Base-by-base conservation (phyloP, 306 rosid genomes). In the Rubus parviflorus region DNA sequence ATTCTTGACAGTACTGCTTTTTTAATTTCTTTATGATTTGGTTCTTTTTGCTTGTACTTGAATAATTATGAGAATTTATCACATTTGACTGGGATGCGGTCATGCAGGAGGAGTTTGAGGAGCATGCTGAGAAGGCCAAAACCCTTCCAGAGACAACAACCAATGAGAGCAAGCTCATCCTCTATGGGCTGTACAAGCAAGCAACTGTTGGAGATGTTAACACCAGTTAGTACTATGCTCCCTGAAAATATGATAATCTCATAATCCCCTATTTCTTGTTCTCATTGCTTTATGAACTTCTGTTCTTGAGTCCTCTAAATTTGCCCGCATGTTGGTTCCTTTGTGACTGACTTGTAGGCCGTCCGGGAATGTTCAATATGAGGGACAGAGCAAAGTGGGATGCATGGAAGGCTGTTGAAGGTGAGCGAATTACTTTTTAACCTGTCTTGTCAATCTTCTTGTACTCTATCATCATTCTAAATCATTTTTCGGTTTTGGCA, bases 401-500 rank as follows among this genome's bases (percentile, higher is more conserved):
- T 91, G 99, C 99, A 73, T 95, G 99, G 98, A 92, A 95, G 87
- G 88, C 90, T 60, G 92, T 86, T 87, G 97, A 95, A 87, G 98
- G 98, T 95, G 79, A 66, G 9, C n/a, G 15, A 35, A 9, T 57
- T 14, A 16, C 11, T 25, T 38, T 19, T 6, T 49, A 61, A 16
- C 60, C 5, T 22, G n/a, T 64, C 23, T 42, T 60, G 49, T 70
- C 11, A 4, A 68, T n/a, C 37, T 2, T 57, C 43, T 16, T 15
- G 0, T 14, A n/a, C 30, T 45, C 14, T 45, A 61, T 20, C 46
- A 11, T 74, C n/a, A 10, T 46, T 60, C 8, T 22, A 35, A 61
- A 7, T 38, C 3, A 3, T 47, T 57, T 43, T 45, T 0, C 12
- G 38, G 20, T 64, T 68, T 77, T 82, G 71, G 73, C 94, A 95